Percentiles rank a stretch among this genome's conserved stretches.
phyloP scores from a whole-genome alignment of 805 yeast genomes.

The Debaryomyces prosopidis region DNA sequence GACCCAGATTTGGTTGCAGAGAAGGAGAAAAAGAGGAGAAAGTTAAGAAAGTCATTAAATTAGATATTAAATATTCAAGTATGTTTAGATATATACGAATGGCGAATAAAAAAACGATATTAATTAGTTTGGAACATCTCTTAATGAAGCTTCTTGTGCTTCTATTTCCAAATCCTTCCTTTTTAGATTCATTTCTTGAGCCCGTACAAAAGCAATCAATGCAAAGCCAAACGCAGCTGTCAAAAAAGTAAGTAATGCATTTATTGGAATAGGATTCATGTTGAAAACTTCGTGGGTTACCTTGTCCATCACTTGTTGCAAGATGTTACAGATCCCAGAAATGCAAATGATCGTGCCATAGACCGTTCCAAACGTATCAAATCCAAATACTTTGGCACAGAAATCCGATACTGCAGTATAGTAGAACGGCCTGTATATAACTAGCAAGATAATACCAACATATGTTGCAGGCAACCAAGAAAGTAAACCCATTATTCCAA shows the following conservation, averaged over 20 bases:
- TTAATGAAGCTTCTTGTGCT: conserved; percentile 58
- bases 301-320: conserved; percentile 69
- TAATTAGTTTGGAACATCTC: conserved; percentile 37
- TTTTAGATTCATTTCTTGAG: conserved; percentile 40
- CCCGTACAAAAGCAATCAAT: conserved; percentile 45
- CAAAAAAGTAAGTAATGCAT: conserved; percentile 50
- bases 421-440: conserved; percentile 85
- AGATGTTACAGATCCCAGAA: conserved; percentile 77
- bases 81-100: conserved; percentile 2
- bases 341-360: conserved; percentile 84
- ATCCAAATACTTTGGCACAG: conserved; percentile 91
- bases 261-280: conserved; percentile 81
- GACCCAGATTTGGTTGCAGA: conserved; percentile 24
- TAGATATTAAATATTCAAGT: conserved; percentile 3
- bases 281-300: conserved; percentile 66
- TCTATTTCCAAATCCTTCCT: conserved; percentile 59
- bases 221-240: conserved; percentile 55
- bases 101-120: background rate
- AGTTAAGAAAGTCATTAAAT: conserved; percentile 7
- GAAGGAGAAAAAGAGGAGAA: conserved; percentile 13
- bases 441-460: conserved; percentile 69
- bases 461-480: conserved; percentile 58
- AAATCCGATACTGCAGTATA: conserved; percentile 92
- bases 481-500: conserved; percentile 73
- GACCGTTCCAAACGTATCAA: conserved; percentile 85